These are phyloP conservation scores for Stevia rebaudiana DNA, from an alignment of 140 eudicot species.

Conservation along the genomic window DNA sequence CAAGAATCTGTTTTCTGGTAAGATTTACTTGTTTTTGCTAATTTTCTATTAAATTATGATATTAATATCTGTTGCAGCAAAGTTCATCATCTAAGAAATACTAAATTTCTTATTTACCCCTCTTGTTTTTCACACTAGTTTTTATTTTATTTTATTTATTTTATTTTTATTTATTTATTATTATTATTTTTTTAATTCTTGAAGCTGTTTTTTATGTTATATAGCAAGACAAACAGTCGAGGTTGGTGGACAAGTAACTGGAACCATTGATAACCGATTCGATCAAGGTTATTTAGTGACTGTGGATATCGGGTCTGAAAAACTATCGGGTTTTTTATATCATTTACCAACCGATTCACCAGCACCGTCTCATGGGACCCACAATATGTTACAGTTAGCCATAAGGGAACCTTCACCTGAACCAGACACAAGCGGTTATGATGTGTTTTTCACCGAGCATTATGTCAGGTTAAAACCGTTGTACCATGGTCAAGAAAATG, in stretches of 20 bases:
- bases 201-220: conserved; percentile 7
- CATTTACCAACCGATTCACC: conserved; percentile 49
- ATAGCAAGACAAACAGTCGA: conserved; percentile 47
- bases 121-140: not conserved
- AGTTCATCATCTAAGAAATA: not conserved
- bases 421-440: conserved; percentile 55
- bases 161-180: too few relatives aligned
- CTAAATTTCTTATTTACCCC: not conserved
- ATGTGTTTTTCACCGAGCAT: conserved; percentile 67
- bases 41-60: conserved; percentile 2
- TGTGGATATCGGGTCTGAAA: conserved; percentile 67
- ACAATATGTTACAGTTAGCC: conserved; percentile 48
- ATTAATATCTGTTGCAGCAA: not conserved
- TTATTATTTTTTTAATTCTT: too few relatives aligned
- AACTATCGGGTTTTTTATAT: conserved; percentile 76
- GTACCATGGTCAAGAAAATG: conserved; percentile 61
- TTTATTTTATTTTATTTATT: too few relatives aligned
- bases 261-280: conserved; percentile 79
- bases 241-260: conserved; percentile 57
- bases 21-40: conserved; percentile 1
- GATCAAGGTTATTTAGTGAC: conserved; percentile 74
- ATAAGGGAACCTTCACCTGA: conserved; percentile 61
- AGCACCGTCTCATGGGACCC: conserved; percentile 35
- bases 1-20: conserved; percentile 50
- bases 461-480: conserved; percentile 46